Evolutionary conservation across 176 grass and related monocot genomes (phyloP).

Genomic region (Aegilops bicornis): DNA sequence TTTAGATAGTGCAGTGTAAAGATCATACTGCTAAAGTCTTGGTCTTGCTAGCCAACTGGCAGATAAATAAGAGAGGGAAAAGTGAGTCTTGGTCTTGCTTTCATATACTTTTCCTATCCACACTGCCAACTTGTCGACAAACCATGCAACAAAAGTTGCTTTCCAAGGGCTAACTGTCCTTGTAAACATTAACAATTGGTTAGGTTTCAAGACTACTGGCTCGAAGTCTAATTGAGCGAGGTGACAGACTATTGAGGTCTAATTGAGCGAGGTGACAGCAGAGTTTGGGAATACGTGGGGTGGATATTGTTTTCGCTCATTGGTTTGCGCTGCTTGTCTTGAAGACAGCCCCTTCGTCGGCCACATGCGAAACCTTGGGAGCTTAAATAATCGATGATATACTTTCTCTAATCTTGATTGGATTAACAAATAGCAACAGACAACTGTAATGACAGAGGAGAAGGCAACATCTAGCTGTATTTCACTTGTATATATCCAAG

Average conservation of each 20-base stretch:
- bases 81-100: not conserved
- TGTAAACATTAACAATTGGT: not conserved
- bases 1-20: not conserved
- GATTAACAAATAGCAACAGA: not conserved
- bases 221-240: no score
- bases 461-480: no score
- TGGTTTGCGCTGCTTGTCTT: constrained; percentile 4
- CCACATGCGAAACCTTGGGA: constrained; percentile 36
- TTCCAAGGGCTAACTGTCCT: not conserved
- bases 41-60: no score
- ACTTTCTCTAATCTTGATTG: not conserved
- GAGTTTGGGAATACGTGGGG: not conserved
- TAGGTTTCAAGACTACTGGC: not conserved
- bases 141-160: not conserved
- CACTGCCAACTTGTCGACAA: not conserved
- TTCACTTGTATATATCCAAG: no score
- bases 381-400: constrained; percentile 3
- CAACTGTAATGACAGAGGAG: no score
- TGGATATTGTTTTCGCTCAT: not conserved
- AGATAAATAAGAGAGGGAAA: no score
- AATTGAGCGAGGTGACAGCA: not conserved
- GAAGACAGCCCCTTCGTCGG: not conserved
- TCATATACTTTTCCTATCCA: not conserved
- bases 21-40: not conserved
- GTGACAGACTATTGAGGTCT: not conserved